A percentile compares a stretch with the other conserved stretches of the same genome.
Evolutionary conservation across 192 early-diverging fungal genomes (phyloP).

Genomic region (Entophlyctis luteolus): DNA sequence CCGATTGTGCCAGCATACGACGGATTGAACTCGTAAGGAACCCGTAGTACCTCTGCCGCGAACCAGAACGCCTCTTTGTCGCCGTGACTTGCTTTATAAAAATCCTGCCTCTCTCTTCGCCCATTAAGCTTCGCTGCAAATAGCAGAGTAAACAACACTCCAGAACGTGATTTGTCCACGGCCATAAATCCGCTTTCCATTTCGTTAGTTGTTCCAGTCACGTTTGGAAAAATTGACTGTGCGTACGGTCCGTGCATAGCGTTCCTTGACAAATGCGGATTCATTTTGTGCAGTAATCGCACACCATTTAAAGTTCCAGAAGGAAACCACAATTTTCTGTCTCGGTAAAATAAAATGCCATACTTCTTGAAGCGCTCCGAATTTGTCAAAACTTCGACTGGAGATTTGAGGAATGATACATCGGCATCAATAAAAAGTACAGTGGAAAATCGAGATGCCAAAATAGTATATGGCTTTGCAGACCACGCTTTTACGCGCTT

Average conservation of each 20-base stretch:
- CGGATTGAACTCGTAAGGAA: constrained; percentile 54
- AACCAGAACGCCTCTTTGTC: constrained; percentile 61
- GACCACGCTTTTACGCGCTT: neutral
- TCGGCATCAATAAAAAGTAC: constrained; percentile 69
- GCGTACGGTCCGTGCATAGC: too few relatives aligned
- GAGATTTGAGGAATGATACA: constrained; percentile 57
- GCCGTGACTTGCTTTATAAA: constrained; percentile 19
- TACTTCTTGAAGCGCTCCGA: constrained; percentile 33
- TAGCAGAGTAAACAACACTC: neutral
- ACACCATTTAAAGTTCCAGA: too few relatives aligned
- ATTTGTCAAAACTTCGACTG: constrained; percentile 42
- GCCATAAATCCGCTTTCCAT: neutral
- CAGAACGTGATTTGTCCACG: neutral
- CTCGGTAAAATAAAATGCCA: constrained; percentile 58
- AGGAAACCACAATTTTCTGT: constrained; percentile 45
- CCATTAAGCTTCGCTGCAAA: constrained; percentile 3
- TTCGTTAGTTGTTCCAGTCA: neutral
- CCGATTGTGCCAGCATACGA: constrained; percentile 54
- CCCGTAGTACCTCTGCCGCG: constrained; percentile 55
- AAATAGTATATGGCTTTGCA: constrained; percentile 64
- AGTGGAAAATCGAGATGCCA: constrained; percentile 56
- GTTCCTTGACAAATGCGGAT: neutral
- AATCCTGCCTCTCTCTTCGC: neutral
- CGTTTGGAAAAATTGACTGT: too few relatives aligned
- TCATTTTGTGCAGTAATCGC: too few relatives aligned